A percentile compares a stretch with the other conserved stretches of the same genome.
phyloP scores from a whole-genome alignment of 257 asterid species.

The Lithospermum erythrorhizon region DNA sequence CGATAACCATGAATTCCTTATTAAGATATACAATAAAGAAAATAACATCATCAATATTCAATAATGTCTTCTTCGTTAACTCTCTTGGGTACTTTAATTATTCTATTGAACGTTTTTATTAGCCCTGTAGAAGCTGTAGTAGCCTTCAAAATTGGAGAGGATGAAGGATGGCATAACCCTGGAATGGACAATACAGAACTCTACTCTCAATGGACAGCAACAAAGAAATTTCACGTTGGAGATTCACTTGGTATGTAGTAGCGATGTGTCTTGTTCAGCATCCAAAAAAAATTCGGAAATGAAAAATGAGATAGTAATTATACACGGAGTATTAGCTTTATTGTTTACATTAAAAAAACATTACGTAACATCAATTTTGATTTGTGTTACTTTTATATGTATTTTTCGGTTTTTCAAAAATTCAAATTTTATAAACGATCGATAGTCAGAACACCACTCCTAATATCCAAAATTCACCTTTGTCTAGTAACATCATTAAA shows the following conservation, averaged over 20 bases:
- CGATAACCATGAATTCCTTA: not conserved
- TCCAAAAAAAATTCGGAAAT: too few relatives aligned
- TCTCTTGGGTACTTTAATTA: not conserved
- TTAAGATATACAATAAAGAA: not conserved
- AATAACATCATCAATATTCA: not conserved
- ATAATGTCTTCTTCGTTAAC: slow-evolving; percentile 18
- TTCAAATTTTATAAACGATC: too few relatives aligned
- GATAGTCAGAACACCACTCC: too few relatives aligned
- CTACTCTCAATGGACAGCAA: slow-evolving; percentile 44
- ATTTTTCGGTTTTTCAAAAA: too few relatives aligned
- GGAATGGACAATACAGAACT: slow-evolving; percentile 28
- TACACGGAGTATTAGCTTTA: too few relatives aligned
- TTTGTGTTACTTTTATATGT: too few relatives aligned
- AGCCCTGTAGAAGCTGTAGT: slow-evolving; percentile 21
- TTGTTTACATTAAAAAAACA: too few relatives aligned
- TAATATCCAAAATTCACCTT: too few relatives aligned
- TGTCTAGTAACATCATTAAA: not conserved
- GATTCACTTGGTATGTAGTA: slow-evolving; percentile 74
- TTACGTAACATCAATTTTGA: too few relatives aligned
- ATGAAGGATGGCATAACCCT: slow-evolving; percentile 51
- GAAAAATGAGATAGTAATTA: too few relatives aligned
- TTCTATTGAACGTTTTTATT: slow-evolving; percentile 3
- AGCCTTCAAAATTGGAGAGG: slow-evolving; percentile 62
- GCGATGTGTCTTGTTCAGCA: too few relatives aligned
- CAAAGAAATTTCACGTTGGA: slow-evolving; percentile 40